phyloP scores from a whole-genome alignment of 176 grass and related monocot genomes.

The Zea luxurians region DNA sequence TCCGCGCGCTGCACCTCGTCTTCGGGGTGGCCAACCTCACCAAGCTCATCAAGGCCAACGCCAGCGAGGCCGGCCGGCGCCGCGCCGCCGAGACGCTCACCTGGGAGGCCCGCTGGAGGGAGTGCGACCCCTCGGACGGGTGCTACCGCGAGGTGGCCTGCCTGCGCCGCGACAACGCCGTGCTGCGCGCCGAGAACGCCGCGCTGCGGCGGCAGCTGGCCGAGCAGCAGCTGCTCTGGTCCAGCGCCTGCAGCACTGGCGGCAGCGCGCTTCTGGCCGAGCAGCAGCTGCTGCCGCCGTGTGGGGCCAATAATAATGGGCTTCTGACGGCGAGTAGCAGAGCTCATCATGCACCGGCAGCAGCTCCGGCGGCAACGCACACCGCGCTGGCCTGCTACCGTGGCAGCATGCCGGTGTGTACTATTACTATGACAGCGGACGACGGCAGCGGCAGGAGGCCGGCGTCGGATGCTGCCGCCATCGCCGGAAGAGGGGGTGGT shows the following conservation, averaged over 20 bases:
- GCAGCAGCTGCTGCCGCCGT: too few species aligned
- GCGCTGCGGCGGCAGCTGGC: slow-evolving; percentile 50
- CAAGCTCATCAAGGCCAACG: slow-evolving; percentile 83
- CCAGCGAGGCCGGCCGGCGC: slow-evolving; percentile 46
- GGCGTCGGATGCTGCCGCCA: neutral
- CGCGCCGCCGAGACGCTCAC: slow-evolving; percentile 68
- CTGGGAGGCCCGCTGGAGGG: slow-evolving; percentile 74
- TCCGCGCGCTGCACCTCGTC: slow-evolving; percentile 72
- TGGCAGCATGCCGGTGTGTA: neutral
- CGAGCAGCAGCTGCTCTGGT: slow-evolving; percentile 34
- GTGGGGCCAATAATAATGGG: neutral
- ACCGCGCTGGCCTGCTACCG: neutral
- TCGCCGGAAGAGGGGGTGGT: neutral
- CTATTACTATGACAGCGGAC: neutral
- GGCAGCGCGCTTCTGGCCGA: neutral
- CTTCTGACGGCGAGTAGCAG: neutral
- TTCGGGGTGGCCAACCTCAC: slow-evolving; percentile 75
- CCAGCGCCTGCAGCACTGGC: neutral
- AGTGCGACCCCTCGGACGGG: slow-evolving; percentile 65
- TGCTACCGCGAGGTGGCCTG: slow-evolving; percentile 72
- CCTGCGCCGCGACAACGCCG: slow-evolving; percentile 64
- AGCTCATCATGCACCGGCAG: neutral
- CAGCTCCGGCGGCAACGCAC: neutral
- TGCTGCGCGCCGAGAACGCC: slow-evolving; percentile 61
- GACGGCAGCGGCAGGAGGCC: neutral